Evolutionary conservation across 2,329 filamentous ascomycete genomes (phyloP), one percentile per base, ranked within the genome.

Genomic region (Sclerotinia borealis): DNA sequence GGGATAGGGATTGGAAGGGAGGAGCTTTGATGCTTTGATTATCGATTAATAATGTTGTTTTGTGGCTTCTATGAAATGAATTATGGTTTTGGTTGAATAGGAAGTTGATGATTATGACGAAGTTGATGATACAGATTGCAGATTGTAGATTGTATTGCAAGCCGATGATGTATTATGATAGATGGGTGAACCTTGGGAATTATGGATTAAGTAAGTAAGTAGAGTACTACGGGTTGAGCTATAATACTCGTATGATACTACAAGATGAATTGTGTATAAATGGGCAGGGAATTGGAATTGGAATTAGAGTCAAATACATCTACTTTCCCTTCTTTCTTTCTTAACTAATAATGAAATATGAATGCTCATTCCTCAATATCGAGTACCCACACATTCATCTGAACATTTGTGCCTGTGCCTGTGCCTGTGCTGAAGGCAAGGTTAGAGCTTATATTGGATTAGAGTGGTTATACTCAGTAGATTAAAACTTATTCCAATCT

Each of bases 1-100:
- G 56, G 55, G 39, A 64, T 36, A 36, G 47, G 45, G 50, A n/a
- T n/a, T n/a, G 61, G 58, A 9, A 48, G 19, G 25, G 17, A 59
- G 22, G 34, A 55, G 13, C 37, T 61, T 25, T 37, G n/a, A 55
- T 34, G 25, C 19, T 55, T 27, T 36, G 55, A 59, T 13, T 8
- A 10, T 11, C 19, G 25, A 25, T 50, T 31, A 7, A 25, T 19
- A 22, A 27, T 29, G 27, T 17, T 11, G 25, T 1, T 6, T 10
- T 2, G n/a, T 19, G 34, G 25, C 51, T n/a, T 54, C 8, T 54
- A 54, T 15, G 22, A 54, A 15, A 37, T 37, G 31, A 10, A 25
- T 17, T n/a, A n/a, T n/a, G n/a, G n/a, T n/a, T n/a, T n/a, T n/a
- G n/a, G n/a, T n/a, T n/a, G n/a, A n/a, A n/a, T n/a, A n/a, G n/a